phyloP scores from a whole-genome alignment of 805 yeast genomes.

The Wickerhamiella hasegawae region DNA sequence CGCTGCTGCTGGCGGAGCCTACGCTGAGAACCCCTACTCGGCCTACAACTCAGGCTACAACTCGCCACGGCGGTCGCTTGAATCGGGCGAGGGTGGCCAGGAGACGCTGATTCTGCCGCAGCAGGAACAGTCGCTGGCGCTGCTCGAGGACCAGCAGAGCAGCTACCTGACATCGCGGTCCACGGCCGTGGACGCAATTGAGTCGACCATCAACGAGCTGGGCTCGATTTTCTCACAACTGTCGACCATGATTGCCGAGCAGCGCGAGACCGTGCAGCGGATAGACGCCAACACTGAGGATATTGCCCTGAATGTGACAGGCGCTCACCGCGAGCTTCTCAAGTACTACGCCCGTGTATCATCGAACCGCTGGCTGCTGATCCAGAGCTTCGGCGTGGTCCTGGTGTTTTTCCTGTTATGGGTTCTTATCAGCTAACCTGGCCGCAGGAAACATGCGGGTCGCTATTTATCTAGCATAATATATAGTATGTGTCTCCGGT shows the following conservation, averaged over 20 bases:
- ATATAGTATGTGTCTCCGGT: too few species aligned
- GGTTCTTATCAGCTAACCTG: constrained; percentile 16
- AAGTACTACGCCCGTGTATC: constrained; percentile 80
- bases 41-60: too few species aligned
- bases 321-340: constrained; percentile 86
- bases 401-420: constrained; percentile 31
- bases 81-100: constrained; percentile 18
- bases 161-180: constrained; percentile 70
- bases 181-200: constrained; percentile 89
- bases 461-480: too few species aligned
- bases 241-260: constrained; percentile 96
- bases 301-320: constrained; percentile 70
- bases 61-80: too few species aligned
- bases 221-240: constrained; percentile 88
- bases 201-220: constrained; percentile 91
- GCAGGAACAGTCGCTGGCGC: constrained; percentile 66
- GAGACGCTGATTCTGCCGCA: constrained; percentile 58
- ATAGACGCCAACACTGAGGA: constrained; percentile 93
- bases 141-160: constrained; percentile 70
- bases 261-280: constrained; percentile 88
- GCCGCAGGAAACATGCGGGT: background rate
- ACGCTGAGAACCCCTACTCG: constrained; percentile 16
- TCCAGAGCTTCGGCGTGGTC: constrained; percentile 76
- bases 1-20: constrained; percentile 7
- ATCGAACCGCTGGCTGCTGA: constrained; percentile 82